Percentiles rank a stretch among this genome's conserved stretches.
These are phyloP conservation scores for Phialophora chinensis DNA, from an alignment of 2,329 filamentous ascomycete species.

Conservation along the genomic window DNA sequence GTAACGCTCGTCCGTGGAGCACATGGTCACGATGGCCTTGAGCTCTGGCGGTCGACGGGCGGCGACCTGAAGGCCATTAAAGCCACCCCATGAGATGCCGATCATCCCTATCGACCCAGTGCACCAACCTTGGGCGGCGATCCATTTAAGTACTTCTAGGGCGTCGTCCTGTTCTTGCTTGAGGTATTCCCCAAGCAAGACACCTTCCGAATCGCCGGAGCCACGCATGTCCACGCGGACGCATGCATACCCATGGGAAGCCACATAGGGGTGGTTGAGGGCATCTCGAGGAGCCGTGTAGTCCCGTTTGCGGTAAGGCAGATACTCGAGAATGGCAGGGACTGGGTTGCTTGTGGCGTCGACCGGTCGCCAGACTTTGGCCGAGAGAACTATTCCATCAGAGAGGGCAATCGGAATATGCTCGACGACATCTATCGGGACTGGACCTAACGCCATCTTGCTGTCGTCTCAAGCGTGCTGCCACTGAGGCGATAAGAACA, in stretches of 20 bases:
- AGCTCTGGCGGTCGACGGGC: conserved; percentile 25
- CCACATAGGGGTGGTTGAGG: conserved; percentile 26
- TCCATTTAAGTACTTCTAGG: too few relatives aligned
- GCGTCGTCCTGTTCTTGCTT: too few relatives aligned
- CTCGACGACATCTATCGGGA: conserved; percentile 23
- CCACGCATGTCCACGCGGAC: conserved; percentile 29
- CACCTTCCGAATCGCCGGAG: conserved; percentile 26
- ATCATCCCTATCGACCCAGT: too few relatives aligned
- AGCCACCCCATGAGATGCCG: too few relatives aligned
- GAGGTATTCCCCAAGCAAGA: conserved; percentile 24
- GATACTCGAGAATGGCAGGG: conserved; percentile 27
- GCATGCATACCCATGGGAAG: conserved; percentile 25
- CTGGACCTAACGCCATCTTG: conserved; percentile 41
- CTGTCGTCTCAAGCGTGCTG: too few relatives aligned
- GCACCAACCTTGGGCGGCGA: too few relatives aligned
- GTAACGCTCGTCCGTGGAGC: conserved; percentile 28
- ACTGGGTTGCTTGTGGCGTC: conserved; percentile 7
- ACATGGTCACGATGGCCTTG: conserved; percentile 20
- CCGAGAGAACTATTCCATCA: conserved; percentile 2
- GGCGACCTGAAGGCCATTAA: conserved; percentile 14
- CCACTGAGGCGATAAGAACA: too few relatives aligned
- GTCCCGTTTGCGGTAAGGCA: conserved; percentile 27
- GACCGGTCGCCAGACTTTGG: conserved; percentile 19
- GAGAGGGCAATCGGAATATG: conserved; percentile 17
- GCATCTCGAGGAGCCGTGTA: conserved; percentile 25